Evolutionary conservation across 345 rosid species (phyloP).

Genomic region (Rubroshorea leprosula): DNA sequence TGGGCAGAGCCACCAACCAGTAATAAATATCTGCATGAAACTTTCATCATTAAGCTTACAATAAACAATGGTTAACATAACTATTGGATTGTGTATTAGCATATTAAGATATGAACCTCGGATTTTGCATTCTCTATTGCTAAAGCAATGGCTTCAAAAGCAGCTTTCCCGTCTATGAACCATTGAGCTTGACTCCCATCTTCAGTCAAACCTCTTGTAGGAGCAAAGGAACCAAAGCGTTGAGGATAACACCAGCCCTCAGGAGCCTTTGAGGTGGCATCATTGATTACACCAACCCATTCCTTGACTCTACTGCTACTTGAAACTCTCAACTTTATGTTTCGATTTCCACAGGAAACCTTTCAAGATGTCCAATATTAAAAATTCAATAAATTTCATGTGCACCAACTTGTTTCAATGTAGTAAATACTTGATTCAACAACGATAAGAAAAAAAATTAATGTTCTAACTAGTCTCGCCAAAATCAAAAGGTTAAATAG

Average conservation of each 20-base stretch:
- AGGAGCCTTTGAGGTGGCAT: slow-evolving; percentile 42
- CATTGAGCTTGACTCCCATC: slow-evolving; percentile 95
- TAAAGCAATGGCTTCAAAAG: slow-evolving; percentile 86
- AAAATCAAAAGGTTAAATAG: slow-evolving; percentile 1
- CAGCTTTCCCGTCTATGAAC: slow-evolving; percentile 84
- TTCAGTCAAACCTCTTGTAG: slow-evolving; percentile 68
- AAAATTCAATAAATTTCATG: slow-evolving; percentile 3
- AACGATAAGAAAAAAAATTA: neutral
- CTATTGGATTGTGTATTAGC: neutral
- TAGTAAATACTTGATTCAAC: no score
- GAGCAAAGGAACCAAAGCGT: slow-evolving; percentile 73
- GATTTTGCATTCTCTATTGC: slow-evolving; percentile 75
- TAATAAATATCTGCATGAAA: slow-evolving; percentile 64
- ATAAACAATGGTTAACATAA: neutral
- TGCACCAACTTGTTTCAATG: neutral
- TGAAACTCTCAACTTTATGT: slow-evolving; percentile 50
- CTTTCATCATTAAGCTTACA: slow-evolving; percentile 8
- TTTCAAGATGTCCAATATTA: slow-evolving; percentile 15
- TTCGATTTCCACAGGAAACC: slow-evolving; percentile 63
- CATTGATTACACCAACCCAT: slow-evolving; percentile 72
- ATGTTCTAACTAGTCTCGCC: neutral
- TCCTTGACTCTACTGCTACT: slow-evolving; percentile 56
- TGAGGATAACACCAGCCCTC: slow-evolving; percentile 79
- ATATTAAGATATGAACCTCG: slow-evolving; percentile 48
- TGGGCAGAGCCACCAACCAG: slow-evolving; percentile 99